Base-by-base conservation (phyloP, 805 yeast genomes). In the Metschnikowia proteae region DNA sequence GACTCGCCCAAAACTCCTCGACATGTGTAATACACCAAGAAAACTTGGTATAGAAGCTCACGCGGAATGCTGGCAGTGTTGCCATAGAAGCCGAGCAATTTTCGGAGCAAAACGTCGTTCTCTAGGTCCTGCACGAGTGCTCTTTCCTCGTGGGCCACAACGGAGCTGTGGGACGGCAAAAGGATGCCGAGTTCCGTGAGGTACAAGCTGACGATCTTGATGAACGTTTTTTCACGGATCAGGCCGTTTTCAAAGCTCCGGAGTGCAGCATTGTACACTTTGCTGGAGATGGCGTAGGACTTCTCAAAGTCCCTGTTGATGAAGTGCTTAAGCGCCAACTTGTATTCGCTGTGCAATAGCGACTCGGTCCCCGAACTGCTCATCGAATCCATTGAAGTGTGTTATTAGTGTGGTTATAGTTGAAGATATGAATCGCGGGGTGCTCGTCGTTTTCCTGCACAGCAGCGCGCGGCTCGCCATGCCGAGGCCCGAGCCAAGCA, bases 291-390 rank as follows among this genome's bases (percentile, higher is more conserved):
- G 22, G 48, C 61, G 47, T 58, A 71, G 8, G 76, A 71, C 43
- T 63, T 60, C 4, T 52, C 59, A 37, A 71, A 62, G 52, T 69
- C 64, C 56, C 65, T 70, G 53, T 70, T 71, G 57, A 68, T 61
- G 56, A 73, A 73, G 43, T 60, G 60, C 55, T 73, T 73, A 50
- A 69, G 57, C 2, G 76, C 67, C 41, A 71, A 52, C 44, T 64
- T 60, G 50, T 70, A 73, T 33, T 58, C 61, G 10, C 28, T 41
- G 27, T 38, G 27, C 23, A 55, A 28, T 28, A 55, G 49, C 35
- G 34, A 42, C 37, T 55, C 54, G 2, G 57, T 47, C 2, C 52
- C 49, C 3, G 57, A 55, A 10, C 38, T 27, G 13, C 32, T 11
- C 25, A 42, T 17, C 6, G 38, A 26, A 2, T 32, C 25, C 38